Percentiles rank a stretch among this genome's conserved stretches.
phyloP scores from a whole-genome alignment of 2,329 filamentous ascomycete genomes.

The Chaetothyriales sp. region DNA sequence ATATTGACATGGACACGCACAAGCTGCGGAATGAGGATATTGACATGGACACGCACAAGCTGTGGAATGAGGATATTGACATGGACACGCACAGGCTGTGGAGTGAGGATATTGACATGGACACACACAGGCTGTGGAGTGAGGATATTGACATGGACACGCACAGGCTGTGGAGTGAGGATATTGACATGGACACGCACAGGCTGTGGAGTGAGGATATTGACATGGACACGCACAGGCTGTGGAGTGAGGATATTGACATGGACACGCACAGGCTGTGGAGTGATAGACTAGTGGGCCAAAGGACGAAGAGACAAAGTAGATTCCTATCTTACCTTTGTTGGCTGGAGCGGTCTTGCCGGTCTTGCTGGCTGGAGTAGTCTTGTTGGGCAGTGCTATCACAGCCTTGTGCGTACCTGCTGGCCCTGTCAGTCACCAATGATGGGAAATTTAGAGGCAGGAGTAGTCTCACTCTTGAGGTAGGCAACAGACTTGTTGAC shows the following conservation, averaged over 20 bases:
- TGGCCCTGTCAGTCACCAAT: not conserved
- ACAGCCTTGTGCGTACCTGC: conserved; percentile 14
- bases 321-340: not conserved
- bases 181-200: not conserved
- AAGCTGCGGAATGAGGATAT: not conserved
- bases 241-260: too few species aligned
- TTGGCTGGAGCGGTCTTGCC: not conserved
- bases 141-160: not conserved
- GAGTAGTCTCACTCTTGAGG: conserved; percentile 46
- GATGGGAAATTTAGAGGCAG: not conserved
- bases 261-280: not conserved
- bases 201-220: too few species aligned
- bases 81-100: not conserved
- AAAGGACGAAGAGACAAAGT: not conserved
- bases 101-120: too few species aligned
- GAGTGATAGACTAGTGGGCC: not conserved
- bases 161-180: too few species aligned
- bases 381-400: not conserved
- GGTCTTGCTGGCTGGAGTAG: not conserved
- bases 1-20: not conserved
- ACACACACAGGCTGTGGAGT: not conserved
- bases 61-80: not conserved
- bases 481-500: conserved; percentile 73
- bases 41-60: too few species aligned
- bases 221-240: not conserved